Evolutionary conservation across 345 rosid species (phyloP).

Genomic region (Linum tenue): DNA sequence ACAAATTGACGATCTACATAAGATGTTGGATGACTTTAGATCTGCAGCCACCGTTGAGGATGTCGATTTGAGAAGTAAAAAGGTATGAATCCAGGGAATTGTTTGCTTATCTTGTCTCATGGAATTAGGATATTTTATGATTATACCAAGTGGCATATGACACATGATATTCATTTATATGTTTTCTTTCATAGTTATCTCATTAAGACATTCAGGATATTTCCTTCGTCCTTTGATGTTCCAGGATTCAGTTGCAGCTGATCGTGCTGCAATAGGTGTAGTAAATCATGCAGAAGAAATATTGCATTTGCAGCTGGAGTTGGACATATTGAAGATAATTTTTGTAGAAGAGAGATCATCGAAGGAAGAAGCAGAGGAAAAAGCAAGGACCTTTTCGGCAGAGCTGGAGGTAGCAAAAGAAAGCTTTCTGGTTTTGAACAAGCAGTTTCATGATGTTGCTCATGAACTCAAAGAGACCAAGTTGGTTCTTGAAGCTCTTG

Average conservation of each 20-base stretch:
- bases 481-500: constrained; percentile 69
- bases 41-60: constrained; percentile 27
- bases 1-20: constrained; percentile 50
- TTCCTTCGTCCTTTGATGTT: constrained; percentile 1
- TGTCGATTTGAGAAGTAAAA: constrained; percentile 15
- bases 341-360: constrained; percentile 68
- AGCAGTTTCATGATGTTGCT: constrained; percentile 38
- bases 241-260: constrained; percentile 29
- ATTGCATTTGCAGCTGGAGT: constrained; percentile 76
- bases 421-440: constrained; percentile 29
- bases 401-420: constrained; percentile 46
- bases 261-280: constrained; percentile 19
- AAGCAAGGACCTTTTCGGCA: constrained; percentile 30
- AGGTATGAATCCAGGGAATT: constrained; percentile 26
- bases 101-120: neutral
- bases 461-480: constrained; percentile 51
- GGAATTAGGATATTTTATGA: no score
- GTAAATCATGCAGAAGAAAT: constrained; percentile 48
- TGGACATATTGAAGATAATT: constrained; percentile 70
- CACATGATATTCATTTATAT: no score
- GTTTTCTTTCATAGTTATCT: no score
- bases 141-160: no score
- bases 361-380: constrained; percentile 37
- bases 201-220: no score
- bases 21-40: constrained; percentile 33